phyloP scores from a whole-genome alignment of 441 rosid species.

The Sinapis alba region DNA sequence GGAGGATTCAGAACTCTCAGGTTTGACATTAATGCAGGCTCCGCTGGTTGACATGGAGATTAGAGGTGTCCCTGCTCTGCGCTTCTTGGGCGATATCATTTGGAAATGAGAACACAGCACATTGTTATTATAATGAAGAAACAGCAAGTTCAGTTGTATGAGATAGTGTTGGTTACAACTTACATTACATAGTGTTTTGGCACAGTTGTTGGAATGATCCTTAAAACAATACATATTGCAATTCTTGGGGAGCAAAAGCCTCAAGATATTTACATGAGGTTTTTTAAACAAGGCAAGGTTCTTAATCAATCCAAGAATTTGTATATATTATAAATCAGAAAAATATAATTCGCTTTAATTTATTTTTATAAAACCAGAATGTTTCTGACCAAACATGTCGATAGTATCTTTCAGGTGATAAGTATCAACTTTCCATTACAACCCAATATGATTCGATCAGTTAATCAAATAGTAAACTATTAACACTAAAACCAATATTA shows the following conservation, averaged over 20 bases:
- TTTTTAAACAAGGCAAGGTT: too few species aligned
- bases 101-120: slow-evolving; percentile 66
- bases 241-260: slow-evolving; percentile 22
- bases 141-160: slow-evolving; percentile 19
- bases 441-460: too few species aligned
- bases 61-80: slow-evolving; percentile 95
- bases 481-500: too few species aligned
- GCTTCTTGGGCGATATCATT: slow-evolving; percentile 80
- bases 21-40: slow-evolving; percentile 68
- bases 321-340: too few species aligned
- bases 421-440: too few species aligned
- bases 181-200: slow-evolving; percentile 8
- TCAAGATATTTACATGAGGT: not conserved
- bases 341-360: too few species aligned
- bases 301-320: too few species aligned
- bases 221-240: slow-evolving; percentile 9
- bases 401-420: not conserved
- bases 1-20: slow-evolving; percentile 74
- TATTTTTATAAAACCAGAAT: too few species aligned
- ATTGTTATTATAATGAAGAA: not conserved
- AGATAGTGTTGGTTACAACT: slow-evolving; percentile 3
- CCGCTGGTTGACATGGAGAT: slow-evolving; percentile 95
- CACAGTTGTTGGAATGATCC: not conserved
- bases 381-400: not conserved
- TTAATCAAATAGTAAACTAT: too few species aligned